These are phyloP conservation scores for Aspergillus sp. DNA, from an alignment of 2,329 filamentous ascomycete genomes.

Conservation along the genomic window DNA sequence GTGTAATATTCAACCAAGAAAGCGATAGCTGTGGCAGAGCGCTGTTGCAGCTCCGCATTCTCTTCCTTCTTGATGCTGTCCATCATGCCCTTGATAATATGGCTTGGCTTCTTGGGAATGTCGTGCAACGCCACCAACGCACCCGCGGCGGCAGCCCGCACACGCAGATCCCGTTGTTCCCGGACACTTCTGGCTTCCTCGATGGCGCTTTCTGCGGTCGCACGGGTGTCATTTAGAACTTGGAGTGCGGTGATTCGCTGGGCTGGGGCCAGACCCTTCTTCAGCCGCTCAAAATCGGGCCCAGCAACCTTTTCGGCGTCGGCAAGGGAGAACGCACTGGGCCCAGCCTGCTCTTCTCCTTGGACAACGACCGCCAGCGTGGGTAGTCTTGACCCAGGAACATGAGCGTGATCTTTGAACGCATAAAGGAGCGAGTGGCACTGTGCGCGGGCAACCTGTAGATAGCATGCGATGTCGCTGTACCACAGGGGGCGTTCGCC, in stretches of 20 bases:
- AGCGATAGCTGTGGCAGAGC: slow-evolving; percentile 82
- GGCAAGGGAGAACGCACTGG: slow-evolving; percentile 83
- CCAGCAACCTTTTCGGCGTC: slow-evolving; percentile 86
- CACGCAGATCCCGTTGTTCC: slow-evolving; percentile 77
- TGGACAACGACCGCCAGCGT: slow-evolving; percentile 87
- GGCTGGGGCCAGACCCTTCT: slow-evolving; percentile 83
- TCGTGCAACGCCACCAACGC: slow-evolving; percentile 84
- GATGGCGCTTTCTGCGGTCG: slow-evolving; percentile 70
- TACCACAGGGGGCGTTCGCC: slow-evolving; percentile 79
- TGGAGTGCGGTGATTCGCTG: slow-evolving; percentile 82
- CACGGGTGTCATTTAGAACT: slow-evolving; percentile 74
- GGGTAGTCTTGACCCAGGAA: slow-evolving; percentile 73
- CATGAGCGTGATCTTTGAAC: slow-evolving; percentile 87
- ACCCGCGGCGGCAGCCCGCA: slow-evolving; percentile 82
- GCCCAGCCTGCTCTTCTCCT: slow-evolving; percentile 86
- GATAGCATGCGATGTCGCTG: slow-evolving; percentile 83
- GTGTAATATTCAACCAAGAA: slow-evolving; percentile 85
- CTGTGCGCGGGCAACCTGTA: slow-evolving; percentile 86
- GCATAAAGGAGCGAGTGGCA: slow-evolving; percentile 87
- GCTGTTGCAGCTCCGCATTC: slow-evolving; percentile 80
- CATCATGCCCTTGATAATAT: slow-evolving; percentile 96
- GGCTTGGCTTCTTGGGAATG: slow-evolving; percentile 89
- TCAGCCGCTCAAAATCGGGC: slow-evolving; percentile 83
- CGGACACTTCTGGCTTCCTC: slow-evolving; percentile 78
- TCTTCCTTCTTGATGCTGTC: slow-evolving; percentile 96